phyloP scores from a whole-genome alignment of 192 early-diverging fungal genomes.

The Coemansia sp. region DNA sequence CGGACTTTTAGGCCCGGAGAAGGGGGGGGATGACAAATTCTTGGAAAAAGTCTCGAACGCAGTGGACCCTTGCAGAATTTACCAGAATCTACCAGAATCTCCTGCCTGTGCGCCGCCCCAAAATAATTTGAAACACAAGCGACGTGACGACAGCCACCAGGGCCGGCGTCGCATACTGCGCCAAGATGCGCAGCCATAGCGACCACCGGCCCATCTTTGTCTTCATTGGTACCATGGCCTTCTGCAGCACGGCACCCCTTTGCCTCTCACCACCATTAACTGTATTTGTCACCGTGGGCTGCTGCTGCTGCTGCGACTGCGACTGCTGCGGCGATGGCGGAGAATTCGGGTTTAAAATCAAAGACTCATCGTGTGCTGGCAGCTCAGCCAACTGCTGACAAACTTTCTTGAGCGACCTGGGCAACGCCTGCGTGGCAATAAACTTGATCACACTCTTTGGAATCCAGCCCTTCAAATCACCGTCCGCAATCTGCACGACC shows the following conservation, averaged over 20 bases:
- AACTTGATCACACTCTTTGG: slow-evolving; percentile 52
- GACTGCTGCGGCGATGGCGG: not conserved
- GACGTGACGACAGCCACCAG: slow-evolving; percentile 45
- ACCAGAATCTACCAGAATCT: not conserved
- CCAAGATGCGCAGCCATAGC: slow-evolving; percentile 21
- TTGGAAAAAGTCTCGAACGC: not conserved
- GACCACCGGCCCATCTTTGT: slow-evolving; percentile 12
- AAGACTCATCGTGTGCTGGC: slow-evolving; percentile 21
- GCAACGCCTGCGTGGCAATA: slow-evolving; percentile 53
- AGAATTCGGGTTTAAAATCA: slow-evolving; percentile 12
- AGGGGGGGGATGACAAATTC: not conserved
- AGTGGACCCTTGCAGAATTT: not conserved
- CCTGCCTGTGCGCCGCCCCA: slow-evolving; percentile 3
- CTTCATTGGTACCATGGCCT: no score
- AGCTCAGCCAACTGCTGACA: slow-evolving; percentile 26
- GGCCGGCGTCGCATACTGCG: slow-evolving; percentile 40
- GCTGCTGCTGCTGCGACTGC: not conserved
- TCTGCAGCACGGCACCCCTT: no score
- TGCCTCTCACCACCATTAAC: no score
- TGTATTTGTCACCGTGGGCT: no score
- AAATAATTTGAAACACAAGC: slow-evolving; percentile 10
- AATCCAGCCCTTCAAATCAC: slow-evolving; percentile 52
- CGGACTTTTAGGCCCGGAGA: no score
- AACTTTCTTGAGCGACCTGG: slow-evolving; percentile 52
- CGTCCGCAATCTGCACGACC: slow-evolving; percentile 52